phyloP scores from a whole-genome alignment of 2,329 filamentous ascomycete genomes.

The Fusarium oxysporum region DNA sequence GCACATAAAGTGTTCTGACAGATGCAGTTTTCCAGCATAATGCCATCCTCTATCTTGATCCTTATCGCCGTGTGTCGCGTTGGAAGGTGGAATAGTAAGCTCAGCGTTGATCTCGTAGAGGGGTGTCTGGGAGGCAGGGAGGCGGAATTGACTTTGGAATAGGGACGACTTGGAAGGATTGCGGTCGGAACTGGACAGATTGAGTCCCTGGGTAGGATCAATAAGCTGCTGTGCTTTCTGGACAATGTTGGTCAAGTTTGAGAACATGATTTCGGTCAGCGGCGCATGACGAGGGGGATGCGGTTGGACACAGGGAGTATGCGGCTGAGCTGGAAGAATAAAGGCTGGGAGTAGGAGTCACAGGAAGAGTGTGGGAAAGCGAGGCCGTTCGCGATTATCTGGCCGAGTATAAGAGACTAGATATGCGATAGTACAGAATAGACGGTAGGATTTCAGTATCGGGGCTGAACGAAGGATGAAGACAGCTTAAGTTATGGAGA shows the following conservation, averaged over 20 bases:
- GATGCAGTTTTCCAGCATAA: constrained; percentile 91
- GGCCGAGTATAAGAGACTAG: constrained; percentile 4
- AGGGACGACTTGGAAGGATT: constrained; percentile 91
- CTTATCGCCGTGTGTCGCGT: constrained; percentile 76
- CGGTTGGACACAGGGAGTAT: constrained; percentile 22
- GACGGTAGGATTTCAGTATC: constrained; percentile 14
- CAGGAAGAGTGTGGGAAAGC: not conserved
- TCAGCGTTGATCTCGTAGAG: constrained; percentile 97
- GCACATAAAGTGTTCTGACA: constrained; percentile 95
- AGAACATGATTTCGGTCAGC: constrained; percentile 65
- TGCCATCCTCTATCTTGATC: constrained; percentile 81
- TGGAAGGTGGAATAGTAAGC: constrained; percentile 84
- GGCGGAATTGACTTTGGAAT: constrained; percentile 96
- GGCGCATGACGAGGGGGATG: constrained; percentile 53
- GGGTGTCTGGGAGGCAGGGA: constrained; percentile 91
- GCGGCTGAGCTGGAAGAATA: constrained; percentile 10
- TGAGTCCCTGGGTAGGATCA: constrained; percentile 84
- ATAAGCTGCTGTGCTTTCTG: constrained; percentile 97
- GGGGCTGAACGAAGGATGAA: constrained; percentile 24
- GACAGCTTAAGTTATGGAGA: constrained; percentile 26
- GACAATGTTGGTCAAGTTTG: constrained; percentile 80
- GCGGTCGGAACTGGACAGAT: constrained; percentile 77
- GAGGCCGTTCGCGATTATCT: not conserved
- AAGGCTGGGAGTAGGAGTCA: not conserved
- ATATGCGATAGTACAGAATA: constrained; percentile 3